Conservation (phyloP, 768 basidiomycete species). For the Termitomyces sp. region DNA sequence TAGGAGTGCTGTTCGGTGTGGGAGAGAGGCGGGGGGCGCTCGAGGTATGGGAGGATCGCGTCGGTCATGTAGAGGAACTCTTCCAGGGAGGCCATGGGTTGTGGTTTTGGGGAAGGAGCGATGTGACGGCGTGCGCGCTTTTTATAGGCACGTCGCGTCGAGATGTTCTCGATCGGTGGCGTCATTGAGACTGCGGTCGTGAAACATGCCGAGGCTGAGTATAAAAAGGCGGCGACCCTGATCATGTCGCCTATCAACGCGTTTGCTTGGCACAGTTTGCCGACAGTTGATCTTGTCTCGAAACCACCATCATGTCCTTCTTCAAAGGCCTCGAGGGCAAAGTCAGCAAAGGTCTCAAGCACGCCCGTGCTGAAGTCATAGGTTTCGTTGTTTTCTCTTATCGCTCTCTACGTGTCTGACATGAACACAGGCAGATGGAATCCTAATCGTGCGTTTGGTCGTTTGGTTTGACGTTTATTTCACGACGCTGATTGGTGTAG, state of each 20-base stretch:
- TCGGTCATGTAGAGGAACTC: slow-evolving; percentile 13
- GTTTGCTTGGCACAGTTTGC: slow-evolving; percentile 12
- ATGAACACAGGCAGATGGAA: slow-evolving; percentile 46
- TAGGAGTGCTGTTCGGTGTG: slow-evolving; percentile 11
- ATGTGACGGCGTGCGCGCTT: background rate
- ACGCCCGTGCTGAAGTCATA: slow-evolving; percentile 41
- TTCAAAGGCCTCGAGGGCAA: slow-evolving; percentile 13
- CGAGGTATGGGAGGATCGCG: slow-evolving; percentile 15
- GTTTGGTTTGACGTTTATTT: background rate
- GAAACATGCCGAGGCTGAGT: no score
- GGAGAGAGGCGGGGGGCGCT: slow-evolving; percentile 7
- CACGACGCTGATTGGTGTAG: background rate
- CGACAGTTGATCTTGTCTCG: slow-evolving; percentile 1
- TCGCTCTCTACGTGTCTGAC: no score
- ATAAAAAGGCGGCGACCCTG: no score
- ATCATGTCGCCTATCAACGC: no score
- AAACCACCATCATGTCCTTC: slow-evolving; percentile 11
- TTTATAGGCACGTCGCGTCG: background rate
- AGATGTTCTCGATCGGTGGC: no score
- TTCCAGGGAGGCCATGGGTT: slow-evolving; percentile 11
- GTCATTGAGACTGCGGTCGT: no score
- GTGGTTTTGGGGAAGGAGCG: background rate
- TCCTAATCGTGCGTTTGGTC: slow-evolving; percentile 43
- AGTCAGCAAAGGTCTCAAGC: slow-evolving; percentile 35
- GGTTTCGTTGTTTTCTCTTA: slow-evolving; percentile 21